These are phyloP conservation scores for Neurospora sublineolata DNA, from an alignment of 495 filamentous ascomycete genomes.

Conservation along the genomic window DNA sequence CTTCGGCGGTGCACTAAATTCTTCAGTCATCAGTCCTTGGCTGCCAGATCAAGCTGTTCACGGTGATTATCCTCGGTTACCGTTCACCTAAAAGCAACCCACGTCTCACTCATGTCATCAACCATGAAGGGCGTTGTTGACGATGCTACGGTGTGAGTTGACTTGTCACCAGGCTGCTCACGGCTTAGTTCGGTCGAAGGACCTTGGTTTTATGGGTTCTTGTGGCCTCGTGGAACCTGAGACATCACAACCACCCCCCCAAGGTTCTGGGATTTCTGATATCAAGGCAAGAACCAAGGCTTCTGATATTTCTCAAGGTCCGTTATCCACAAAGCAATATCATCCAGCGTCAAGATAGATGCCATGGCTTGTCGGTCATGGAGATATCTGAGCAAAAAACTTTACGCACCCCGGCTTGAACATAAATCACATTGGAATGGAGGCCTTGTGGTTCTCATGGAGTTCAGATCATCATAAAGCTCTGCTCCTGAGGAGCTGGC, in stretches of 20 bases:
- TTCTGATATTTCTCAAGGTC: background rate
- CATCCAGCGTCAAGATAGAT: background rate
- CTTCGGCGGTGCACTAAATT: background rate
- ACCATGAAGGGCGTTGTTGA: background rate
- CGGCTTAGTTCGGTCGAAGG: background rate
- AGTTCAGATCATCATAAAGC: background rate
- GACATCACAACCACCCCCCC: constrained; percentile 3
- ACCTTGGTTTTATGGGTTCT: background rate
- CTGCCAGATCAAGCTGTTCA: background rate
- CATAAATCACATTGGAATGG: background rate
- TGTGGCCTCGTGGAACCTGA: background rate
- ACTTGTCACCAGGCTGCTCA: background rate
- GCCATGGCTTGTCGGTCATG: background rate
- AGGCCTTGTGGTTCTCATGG: background rate
- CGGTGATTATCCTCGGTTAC: background rate
- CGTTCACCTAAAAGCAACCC: background rate
- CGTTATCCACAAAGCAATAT: background rate
- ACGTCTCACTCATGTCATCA: background rate
- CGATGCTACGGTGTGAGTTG: background rate
- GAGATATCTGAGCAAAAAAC: background rate
- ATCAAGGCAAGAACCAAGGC: background rate
- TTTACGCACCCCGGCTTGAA: background rate
- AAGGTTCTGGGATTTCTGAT: background rate
- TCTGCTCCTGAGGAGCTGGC: background rate
- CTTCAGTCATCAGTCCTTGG: background rate